Base-by-base conservation (phyloP, 768 basidiomycete genomes). In the Gloeophyllum trabeum region DNA sequence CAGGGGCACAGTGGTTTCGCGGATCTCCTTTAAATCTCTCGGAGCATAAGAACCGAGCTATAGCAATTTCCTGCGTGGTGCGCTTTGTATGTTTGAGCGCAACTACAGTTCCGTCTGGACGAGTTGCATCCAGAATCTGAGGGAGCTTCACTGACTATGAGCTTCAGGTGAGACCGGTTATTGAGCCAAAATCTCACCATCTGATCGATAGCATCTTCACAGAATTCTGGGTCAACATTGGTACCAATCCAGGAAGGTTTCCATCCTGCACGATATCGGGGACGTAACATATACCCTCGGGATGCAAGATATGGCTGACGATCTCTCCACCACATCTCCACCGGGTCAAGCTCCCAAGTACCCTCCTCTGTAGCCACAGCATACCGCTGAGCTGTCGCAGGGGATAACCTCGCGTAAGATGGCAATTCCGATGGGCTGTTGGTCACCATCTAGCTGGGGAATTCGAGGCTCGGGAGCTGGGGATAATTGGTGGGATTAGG, bases 31-130 rank as follows among this genome's bases (percentile, higher is more conserved):
- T 19, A 20, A 16, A 4, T 13, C 23, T 30, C 5, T n/a, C n/a
- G 6, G 24, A 13, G 14, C 26, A n/a, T 3, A 45, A 23, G 4
- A 41, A 19, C 5, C 36, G 37, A 4, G 35, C 23, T 18, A 43
- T 43, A 5, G 24, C 58, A 38, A 62, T 53, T 61, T 75, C 53
- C 73, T 70, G 44, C 79, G 65, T 1, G 16, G 10, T 10, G 28
- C 10, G 10, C 28, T 70, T 76, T 51, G 68, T 61, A 46, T 70
- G 55, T 3, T 71, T 69, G 45, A 69, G 67, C 42, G 79, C 61
- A 39, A 81, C 73, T 1, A 75, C 72, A 18, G 59, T 57, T 40
- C 63, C 55, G 39, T 69, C 67, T 22, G 62, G 51, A 66, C 64
- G 65, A 19, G 56, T 53, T 23, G 52, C 54, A 35, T 51, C 40